A percentile compares a stretch with the other conserved stretches of the same genome.
These are phyloP conservation scores for Heracleum sosnowskyi DNA, from an alignment of 129 eudicot species.

Conservation along the genomic window DNA sequence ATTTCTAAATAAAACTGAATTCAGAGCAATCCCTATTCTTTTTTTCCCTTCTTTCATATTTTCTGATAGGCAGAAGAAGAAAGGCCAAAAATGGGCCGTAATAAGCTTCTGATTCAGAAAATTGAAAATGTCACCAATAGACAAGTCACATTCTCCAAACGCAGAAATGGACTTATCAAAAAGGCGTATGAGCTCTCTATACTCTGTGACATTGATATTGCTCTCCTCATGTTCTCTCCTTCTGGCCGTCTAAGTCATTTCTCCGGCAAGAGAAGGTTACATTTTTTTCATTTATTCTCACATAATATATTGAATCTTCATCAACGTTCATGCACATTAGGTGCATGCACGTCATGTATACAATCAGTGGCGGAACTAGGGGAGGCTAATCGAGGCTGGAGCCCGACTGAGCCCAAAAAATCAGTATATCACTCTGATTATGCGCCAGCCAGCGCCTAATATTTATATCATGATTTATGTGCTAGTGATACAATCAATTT, in stretches of 20 bases:
- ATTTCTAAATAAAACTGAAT: not conserved
- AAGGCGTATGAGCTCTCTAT: conserved; percentile 79
- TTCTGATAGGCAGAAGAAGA: conserved; percentile 8
- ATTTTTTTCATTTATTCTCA: not conserved
- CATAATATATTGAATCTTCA: not conserved
- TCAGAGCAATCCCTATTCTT: not conserved
- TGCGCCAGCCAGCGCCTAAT: too few species aligned
- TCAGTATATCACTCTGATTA: too few species aligned
- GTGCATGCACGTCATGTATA: not conserved
- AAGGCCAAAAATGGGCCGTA: conserved; percentile 51
- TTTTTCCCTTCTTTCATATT: not conserved
- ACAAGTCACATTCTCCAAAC: conserved; percentile 78
- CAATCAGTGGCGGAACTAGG: too few species aligned
- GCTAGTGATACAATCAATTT: not conserved
- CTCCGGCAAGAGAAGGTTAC: conserved; percentile 60
- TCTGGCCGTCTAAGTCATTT: conserved; percentile 70
- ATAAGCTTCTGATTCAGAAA: conserved; percentile 70
- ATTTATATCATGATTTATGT: not conserved
- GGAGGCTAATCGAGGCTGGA: too few species aligned
- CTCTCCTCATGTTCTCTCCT: conserved; percentile 76
- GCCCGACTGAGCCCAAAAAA: too few species aligned
- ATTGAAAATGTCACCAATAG: conserved; percentile 63
- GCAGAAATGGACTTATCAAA: conserved; percentile 75
- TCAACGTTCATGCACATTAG: too few species aligned
- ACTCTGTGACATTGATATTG: conserved; percentile 70